phyloP scores from a whole-genome alignment of 768 basidiomycete species.

The Coprinellus micaceus region DNA sequence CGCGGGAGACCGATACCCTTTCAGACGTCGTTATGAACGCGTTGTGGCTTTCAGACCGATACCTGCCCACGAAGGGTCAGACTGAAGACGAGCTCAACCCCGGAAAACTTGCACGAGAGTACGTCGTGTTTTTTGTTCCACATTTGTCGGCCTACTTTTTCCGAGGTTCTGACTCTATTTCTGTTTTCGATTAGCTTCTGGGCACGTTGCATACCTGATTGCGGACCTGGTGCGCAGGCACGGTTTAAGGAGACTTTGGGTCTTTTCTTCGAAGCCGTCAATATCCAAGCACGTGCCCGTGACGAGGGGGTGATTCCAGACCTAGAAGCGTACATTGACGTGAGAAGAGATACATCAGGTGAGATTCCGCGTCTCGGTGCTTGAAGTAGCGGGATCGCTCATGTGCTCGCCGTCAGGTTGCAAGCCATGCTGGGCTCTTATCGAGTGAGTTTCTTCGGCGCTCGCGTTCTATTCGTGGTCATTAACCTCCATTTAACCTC shows the following conservation, averaged over 20 bases:
- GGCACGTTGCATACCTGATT: conserved; percentile 56
- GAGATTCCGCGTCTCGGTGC: conserved; percentile 9
- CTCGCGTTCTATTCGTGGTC: not conserved
- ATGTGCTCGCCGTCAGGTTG: conserved; percentile 51
- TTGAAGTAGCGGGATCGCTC: no score
- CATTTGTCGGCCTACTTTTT: conserved; percentile 1
- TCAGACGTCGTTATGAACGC: conserved; percentile 71
- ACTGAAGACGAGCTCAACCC: conserved; percentile 45
- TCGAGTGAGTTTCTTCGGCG: conserved; percentile 45
- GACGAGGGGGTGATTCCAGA: conserved; percentile 53
- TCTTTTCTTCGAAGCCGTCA: conserved; percentile 66
- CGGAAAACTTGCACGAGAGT: conserved; percentile 69
- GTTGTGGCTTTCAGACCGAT: conserved; percentile 52
- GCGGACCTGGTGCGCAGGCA: conserved; percentile 52
- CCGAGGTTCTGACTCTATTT: conserved; percentile 4
- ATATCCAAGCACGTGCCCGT: conserved; percentile 58
- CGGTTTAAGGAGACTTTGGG: conserved; percentile 71
- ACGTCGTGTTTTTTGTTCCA: conserved; percentile 23
- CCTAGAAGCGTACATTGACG: conserved; percentile 68
- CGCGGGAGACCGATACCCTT: conserved; percentile 52
- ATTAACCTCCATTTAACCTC: not conserved
- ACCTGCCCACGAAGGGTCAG: conserved; percentile 46
- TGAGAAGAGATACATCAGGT: conserved; percentile 74
- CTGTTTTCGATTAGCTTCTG: conserved; percentile 51
- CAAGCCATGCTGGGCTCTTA: conserved; percentile 72